Conservation (phyloP, 2,329 filamentous ascomycete species). For the Epichloe sp. region DNA sequence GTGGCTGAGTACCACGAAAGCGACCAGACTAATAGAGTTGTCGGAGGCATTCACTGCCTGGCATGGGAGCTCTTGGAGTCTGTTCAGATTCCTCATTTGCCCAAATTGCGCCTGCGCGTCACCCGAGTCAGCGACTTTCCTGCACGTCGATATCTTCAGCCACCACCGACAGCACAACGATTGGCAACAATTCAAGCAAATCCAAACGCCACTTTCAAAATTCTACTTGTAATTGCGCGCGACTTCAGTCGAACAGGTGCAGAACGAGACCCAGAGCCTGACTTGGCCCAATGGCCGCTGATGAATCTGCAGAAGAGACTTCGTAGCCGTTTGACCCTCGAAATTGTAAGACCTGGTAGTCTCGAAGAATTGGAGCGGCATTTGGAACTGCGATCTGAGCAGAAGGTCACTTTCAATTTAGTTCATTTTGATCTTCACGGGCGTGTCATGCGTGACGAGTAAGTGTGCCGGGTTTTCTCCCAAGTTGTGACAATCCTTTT, state of each 20-base stretch:
- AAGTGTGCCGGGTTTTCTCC: constrained; percentile 1
- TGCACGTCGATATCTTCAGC: background rate
- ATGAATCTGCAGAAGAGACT: constrained; percentile 17
- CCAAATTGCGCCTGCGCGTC: constrained; percentile 12
- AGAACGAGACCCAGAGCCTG: constrained; percentile 16
- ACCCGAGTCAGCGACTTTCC: constrained; percentile 15
- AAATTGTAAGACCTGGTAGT: constrained; percentile 14
- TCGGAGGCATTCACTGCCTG: constrained; percentile 14
- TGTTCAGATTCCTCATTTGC: constrained; percentile 6
- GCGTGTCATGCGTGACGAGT: constrained; percentile 14
- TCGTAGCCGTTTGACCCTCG: constrained; percentile 12
- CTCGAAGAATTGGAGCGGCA: constrained; percentile 14
- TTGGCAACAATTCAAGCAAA: constrained; percentile 11
- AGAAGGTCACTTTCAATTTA: constrained; percentile 14
- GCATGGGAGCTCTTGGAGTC: constrained; percentile 17
- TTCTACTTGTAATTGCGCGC: constrained; percentile 16
- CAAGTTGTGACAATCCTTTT: background rate
- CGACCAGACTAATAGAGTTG: background rate
- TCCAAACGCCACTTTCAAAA: constrained; percentile 9
- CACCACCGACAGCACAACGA: constrained; percentile 5
- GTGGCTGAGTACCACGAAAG: constrained; percentile 14
- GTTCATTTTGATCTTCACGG: constrained; percentile 18
- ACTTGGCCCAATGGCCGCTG: constrained; percentile 17
- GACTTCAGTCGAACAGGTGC: constrained; percentile 14
- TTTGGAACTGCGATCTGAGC: constrained; percentile 9